A percentile compares a stretch with the other conserved stretches of the same genome.
phyloP scores from a whole-genome alignment of 2,329 filamentous ascomycete species.

The Ceratocystis alfenasii region DNA sequence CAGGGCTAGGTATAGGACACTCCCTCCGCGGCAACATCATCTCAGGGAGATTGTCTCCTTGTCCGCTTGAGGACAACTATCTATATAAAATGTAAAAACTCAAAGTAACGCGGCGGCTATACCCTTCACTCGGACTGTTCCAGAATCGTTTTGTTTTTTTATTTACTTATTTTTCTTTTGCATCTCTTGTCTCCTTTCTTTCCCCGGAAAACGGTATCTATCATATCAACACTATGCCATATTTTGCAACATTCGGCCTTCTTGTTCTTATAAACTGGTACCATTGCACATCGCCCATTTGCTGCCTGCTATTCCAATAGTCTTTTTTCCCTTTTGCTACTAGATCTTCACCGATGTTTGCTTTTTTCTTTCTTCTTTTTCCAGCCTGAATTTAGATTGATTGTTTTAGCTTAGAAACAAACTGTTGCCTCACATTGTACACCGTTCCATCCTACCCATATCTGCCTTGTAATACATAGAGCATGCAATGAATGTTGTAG shows the following conservation, averaged over 20 bases:
- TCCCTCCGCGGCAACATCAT: too few species aligned
- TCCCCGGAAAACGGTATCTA: neutral
- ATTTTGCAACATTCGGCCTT: neutral
- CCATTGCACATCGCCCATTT: neutral
- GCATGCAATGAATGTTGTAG: neutral
- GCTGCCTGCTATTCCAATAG: neutral
- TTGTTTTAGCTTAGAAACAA: slow-evolving; percentile 10
- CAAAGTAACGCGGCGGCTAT: slow-evolving; percentile 16
- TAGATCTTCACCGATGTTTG: neutral
- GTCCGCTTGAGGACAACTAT: neutral
- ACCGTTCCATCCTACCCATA: neutral
- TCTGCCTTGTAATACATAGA: neutral
- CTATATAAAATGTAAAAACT: neutral
- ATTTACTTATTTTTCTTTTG: neutral
- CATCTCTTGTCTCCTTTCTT: neutral
- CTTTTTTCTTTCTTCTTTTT: neutral
- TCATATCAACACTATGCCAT: neutral
- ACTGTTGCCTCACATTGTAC: neutral
- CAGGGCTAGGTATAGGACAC: too few species aligned
- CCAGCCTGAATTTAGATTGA: neutral
- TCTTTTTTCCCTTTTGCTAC: neutral
- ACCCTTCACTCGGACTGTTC: slow-evolving; percentile 3
- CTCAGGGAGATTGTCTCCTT: neutral
- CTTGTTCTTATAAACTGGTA: neutral
- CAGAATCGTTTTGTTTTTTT: neutral